Conservation (phyloP, 129 eudicot species). For the Smallanthus sonchifolius region DNA sequence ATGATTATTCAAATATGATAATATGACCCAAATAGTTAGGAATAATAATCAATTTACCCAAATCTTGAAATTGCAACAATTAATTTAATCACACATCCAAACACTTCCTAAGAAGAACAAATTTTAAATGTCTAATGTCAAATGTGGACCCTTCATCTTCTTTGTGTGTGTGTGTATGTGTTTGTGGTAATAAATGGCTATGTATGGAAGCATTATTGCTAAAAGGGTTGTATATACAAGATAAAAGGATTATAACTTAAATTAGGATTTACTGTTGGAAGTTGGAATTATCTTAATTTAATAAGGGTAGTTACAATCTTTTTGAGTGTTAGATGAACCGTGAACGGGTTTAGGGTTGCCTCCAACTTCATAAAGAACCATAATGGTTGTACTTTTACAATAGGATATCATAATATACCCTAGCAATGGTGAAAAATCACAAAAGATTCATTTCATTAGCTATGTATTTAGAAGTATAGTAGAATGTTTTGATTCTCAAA, state of each 20-base stretch:
- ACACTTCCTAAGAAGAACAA: not conserved
- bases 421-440: no score
- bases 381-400: no score
- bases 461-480: no score
- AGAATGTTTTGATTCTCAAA: no score
- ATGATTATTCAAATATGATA: not conserved
- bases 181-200: not conserved
- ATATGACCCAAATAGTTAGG: not conserved
- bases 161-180: not conserved
- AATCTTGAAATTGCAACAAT: not conserved
- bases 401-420: no score
- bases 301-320: no score
- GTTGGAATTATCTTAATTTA: not conserved
- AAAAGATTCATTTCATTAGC: no score
- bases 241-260: not conserved
- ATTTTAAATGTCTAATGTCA: not conserved
- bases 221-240: not conserved
- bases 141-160: not conserved
- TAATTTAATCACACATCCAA: not conserved
- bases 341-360: no score
- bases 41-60: not conserved
- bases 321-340: no score
- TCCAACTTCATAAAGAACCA: no score
- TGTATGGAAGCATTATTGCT: conserved; percentile 1
- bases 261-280: not conserved